These are phyloP conservation scores for Zygosaccharomyces sapae DNA, from an alignment of 1,139 yeast species.

Conservation along the genomic window DNA sequence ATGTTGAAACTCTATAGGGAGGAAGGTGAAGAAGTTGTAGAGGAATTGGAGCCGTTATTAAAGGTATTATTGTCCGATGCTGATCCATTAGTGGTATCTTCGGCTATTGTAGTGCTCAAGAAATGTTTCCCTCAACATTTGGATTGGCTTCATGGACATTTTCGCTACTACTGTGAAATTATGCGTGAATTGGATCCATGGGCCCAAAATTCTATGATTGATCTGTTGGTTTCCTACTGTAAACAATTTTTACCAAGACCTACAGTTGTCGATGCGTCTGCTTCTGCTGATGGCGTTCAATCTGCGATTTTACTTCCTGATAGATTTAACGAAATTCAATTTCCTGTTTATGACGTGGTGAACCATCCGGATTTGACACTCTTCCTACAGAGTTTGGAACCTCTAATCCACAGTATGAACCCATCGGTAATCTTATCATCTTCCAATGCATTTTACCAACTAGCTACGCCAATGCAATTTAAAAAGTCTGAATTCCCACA, in stretches of 20 bases:
- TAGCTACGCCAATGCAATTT: constrained; percentile 52
- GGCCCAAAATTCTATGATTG: constrained; percentile 62
- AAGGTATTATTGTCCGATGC: constrained; percentile 57
- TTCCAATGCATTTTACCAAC: constrained; percentile 49
- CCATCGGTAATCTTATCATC: constrained; percentile 61
- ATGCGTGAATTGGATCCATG: constrained; percentile 65
- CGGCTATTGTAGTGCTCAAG: constrained; percentile 59
- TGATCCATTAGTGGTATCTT: constrained; percentile 61
- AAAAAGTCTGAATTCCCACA: constrained; percentile 48
- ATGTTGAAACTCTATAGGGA: constrained; percentile 56
- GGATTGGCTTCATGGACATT: constrained; percentile 68
- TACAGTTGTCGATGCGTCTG: constrained; percentile 33
- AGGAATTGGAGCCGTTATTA: constrained; percentile 49
- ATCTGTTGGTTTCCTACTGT: constrained; percentile 62
- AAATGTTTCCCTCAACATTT: constrained; percentile 53
- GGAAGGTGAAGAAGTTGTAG: constrained; percentile 40
- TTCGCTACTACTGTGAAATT: constrained; percentile 54
- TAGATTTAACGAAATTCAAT: constrained; percentile 38
- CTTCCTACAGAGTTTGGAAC: constrained; percentile 46
- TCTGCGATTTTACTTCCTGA: constrained; percentile 42
- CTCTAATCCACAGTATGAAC: constrained; percentile 48
- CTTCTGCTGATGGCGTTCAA: constrained; percentile 29
- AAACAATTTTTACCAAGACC: constrained; percentile 59
- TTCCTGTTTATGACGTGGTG: constrained; percentile 41
- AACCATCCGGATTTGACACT: constrained; percentile 55